Conservation (phyloP, 2,329 filamentous ascomycete genomes). For the Elsinoe necatrix region DNA sequence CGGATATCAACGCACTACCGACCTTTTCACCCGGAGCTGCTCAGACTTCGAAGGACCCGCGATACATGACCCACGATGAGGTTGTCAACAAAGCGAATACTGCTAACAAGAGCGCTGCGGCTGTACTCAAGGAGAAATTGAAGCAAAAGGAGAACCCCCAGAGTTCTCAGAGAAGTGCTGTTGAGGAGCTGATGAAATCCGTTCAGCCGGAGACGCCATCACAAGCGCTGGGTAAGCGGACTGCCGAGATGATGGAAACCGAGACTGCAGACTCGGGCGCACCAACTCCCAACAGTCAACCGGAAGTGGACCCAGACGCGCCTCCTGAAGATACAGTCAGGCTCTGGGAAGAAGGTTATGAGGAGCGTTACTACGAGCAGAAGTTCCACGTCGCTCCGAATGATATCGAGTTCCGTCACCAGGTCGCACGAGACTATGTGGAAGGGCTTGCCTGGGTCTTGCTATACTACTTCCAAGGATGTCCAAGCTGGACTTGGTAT, state of each 20-base stretch:
- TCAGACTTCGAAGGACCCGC: constrained; percentile 43
- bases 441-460: constrained; percentile 94
- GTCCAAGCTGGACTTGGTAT: constrained; percentile 98
- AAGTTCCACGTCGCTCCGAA: constrained; percentile 81
- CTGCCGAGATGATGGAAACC: constrained; percentile 61
- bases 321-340: constrained; percentile 71
- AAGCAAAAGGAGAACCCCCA: constrained; percentile 26
- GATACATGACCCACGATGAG: constrained; percentile 73
- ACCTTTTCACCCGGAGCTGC: constrained; percentile 49
- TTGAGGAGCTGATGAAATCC: constrained; percentile 18
- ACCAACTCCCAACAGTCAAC: constrained; percentile 44
- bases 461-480: constrained; percentile 95
- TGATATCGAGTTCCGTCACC: constrained; percentile 76
- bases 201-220: constrained; percentile 27
- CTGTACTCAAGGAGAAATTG: constrained; percentile 73
- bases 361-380: constrained; percentile 91
- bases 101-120: constrained; percentile 91
- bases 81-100: constrained; percentile 67
- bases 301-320: constrained; percentile 45
- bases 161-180: constrained; percentile 24
- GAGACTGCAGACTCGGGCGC: constrained; percentile 49
- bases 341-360: constrained; percentile 92
- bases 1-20: constrained; percentile 40
- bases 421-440: constrained; percentile 84
- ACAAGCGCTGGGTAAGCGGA: constrained; percentile 63